Base-by-base conservation (phyloP, 1,284 basidiomycete genomes). In the Ustilago vetiveriae region DNA sequence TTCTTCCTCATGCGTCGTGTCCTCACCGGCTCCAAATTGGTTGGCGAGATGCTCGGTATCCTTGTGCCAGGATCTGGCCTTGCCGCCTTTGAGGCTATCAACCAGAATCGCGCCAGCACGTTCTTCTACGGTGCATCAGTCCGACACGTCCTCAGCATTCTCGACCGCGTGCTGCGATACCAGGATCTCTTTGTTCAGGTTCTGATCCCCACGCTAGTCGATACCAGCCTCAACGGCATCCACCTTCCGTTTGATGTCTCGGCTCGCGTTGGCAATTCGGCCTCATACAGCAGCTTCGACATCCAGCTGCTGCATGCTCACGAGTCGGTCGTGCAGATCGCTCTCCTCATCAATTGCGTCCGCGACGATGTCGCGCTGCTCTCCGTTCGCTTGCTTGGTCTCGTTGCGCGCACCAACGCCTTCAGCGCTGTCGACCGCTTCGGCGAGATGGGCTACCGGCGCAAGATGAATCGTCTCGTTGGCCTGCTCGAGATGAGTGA, bases 161-260 rank as follows among this genome's bases (percentile, higher is more conserved):
- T 93, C 24, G 87, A 90, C 68, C 88, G 92, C 2, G 87, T 92
- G 0, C 84, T 97, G 51, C 90, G 92, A 54, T 86, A 94, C 27
- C 94, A 98, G 81, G 89, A 91, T 48, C 86, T 92, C 47, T 98
- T 95, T 84, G 85, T 94, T 40, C 92, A 97, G 59, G 88, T 94
- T 16, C 87, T 97, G 40, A 84, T 96, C 11, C 92, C 94, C 3
- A 83, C 90, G 4, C 86, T 95, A 6, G 84, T 87, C 8, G 89
- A 92, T 45, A 59, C 70, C 9, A 45, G 30, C 16, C 47, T 58
- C 35, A 53, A 40, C 29, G 72, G 72, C 22, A 56, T 62, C 3
- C 52, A 58, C 22, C 55, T 65, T 27, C 64, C 50, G 16, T 71
- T 72, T 21, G 72, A 76, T 29, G 56, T 74, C 17, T 52, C 65